Evolutionary conservation across 116 monocot genomes (phyloP).

Genomic region (Cymodocea nodosa): DNA sequence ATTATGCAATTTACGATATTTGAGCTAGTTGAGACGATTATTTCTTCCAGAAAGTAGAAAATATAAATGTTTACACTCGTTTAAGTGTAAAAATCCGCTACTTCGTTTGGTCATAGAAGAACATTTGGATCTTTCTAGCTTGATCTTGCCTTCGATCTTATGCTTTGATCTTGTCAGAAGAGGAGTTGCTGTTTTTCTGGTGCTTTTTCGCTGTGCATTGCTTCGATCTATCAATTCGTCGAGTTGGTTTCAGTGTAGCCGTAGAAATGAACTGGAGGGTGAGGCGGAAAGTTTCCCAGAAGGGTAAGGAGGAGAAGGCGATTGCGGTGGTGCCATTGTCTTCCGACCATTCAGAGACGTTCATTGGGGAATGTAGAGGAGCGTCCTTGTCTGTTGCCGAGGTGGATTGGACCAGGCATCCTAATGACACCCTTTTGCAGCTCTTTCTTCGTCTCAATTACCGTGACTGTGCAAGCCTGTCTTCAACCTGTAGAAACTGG

Average conservation of each 20-base stretch:
- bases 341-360: conserved; percentile 8
- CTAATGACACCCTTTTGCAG: conserved; percentile 73
- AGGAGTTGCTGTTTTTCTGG: not conserved
- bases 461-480: conserved; percentile 78
- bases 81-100: too few species aligned
- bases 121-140: not conserved
- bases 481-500: conserved; percentile 70
- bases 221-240: not conserved
- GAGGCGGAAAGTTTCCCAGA: conserved; percentile 27
- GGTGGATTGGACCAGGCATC: conserved; percentile 62
- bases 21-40: too few species aligned
- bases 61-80: too few species aligned
- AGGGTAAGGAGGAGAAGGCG: conserved; percentile 40
- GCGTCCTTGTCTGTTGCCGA: not conserved
- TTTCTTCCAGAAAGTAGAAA: too few species aligned
- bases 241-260: not conserved
- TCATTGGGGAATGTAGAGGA: conserved; percentile 12
- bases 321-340: conserved; percentile 8
- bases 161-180: not conserved
- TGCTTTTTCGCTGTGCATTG: not conserved
- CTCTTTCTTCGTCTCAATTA: conserved; percentile 71
- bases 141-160: not conserved
- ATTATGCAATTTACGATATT: too few species aligned
- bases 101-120: not conserved
- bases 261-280: conserved; percentile 50